Conservation (phyloP, 495 filamentous ascomycete species). For the Talaromyces proteolyticus region DNA sequence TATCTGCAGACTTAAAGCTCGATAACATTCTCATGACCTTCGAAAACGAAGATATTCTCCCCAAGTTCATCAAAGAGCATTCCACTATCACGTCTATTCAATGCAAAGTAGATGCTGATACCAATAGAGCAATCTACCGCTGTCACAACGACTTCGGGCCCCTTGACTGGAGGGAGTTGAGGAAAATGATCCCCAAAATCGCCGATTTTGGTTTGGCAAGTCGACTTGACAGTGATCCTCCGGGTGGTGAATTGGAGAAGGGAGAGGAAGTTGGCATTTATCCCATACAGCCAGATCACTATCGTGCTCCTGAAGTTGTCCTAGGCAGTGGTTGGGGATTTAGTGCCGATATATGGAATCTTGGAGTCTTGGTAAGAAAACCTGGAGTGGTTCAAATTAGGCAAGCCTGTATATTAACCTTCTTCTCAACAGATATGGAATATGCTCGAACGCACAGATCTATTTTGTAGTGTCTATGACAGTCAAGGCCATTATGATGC, state of each 20-base stretch:
- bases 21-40: slow-evolving; percentile 9
- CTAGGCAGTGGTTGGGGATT: slow-evolving; percentile 29
- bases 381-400: background rate
- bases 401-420: background rate
- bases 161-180: slow-evolving; percentile 10
- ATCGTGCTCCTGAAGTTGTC: slow-evolving; percentile 32
- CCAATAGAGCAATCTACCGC: slow-evolving; percentile 18
- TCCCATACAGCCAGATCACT: slow-evolving; percentile 30
- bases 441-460: slow-evolving; percentile 17
- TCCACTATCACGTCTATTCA: slow-evolving; percentile 6
- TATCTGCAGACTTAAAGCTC: slow-evolving; percentile 7
- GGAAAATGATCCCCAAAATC: slow-evolving; percentile 47
- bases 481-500: slow-evolving; percentile 13
- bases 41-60: slow-evolving; percentile 10
- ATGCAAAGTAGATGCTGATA: slow-evolving; percentile 8
- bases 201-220: slow-evolving; percentile 77
- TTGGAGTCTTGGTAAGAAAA: slow-evolving; percentile 23
- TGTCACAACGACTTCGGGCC: slow-evolving; percentile 26
- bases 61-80: slow-evolving; percentile 2
- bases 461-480: slow-evolving; percentile 16
- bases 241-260: too few relatives aligned
- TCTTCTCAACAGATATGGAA: slow-evolving; percentile 18
- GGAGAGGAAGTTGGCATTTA: slow-evolving; percentile 6
- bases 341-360: slow-evolving; percentile 37
- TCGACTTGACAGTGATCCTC: slow-evolving; percentile 29